Conservation (phyloP, 2,329 filamentous ascomycete species). For the Fusarium sp. region DNA sequence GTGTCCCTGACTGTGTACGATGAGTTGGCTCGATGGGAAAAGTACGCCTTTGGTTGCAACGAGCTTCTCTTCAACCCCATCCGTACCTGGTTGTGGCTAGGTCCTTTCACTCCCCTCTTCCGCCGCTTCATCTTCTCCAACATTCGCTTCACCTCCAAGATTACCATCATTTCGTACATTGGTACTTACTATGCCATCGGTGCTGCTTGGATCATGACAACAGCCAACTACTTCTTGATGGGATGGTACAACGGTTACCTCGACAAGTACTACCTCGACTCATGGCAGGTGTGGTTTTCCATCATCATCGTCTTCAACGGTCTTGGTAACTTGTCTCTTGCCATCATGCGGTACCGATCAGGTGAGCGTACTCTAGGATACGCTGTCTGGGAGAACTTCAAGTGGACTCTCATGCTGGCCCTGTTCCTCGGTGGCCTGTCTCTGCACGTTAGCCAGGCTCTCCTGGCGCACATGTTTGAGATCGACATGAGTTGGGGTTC, state of each 20-base stretch:
- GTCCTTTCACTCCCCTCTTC: conserved; percentile 85
- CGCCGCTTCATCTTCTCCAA: conserved; percentile 77
- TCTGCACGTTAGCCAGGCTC: conserved; percentile 83
- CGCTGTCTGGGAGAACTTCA: conserved; percentile 73
- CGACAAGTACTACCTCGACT: conserved; percentile 84
- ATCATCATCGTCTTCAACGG: conserved; percentile 84
- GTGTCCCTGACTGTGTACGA: conserved; percentile 88
- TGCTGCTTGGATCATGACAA: conserved; percentile 79
- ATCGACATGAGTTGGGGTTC: conserved; percentile 89
- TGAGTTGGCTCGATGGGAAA: conserved; percentile 87
- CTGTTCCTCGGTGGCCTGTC: conserved; percentile 87
- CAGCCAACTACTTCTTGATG: conserved; percentile 79
- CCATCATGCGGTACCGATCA: conserved; percentile 78
- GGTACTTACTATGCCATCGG: conserved; percentile 85
- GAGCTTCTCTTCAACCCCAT: conserved; percentile 86
- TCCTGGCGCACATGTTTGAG: conserved; percentile 86
- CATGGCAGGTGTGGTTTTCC: conserved; percentile 83
- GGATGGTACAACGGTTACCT: conserved; percentile 83
- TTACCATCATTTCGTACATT: conserved; percentile 82
- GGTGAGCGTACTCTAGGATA: conserved; percentile 72
- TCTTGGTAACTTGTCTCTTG: conserved; percentile 78
- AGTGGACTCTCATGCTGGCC: conserved; percentile 79
- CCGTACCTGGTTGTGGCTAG: conserved; percentile 76
- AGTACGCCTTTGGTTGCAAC: conserved; percentile 87
- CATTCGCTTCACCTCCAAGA: conserved; percentile 80